phyloP scores from a whole-genome alignment of 2,329 filamentous ascomycete genomes.

The Xylariaceae sp. region DNA sequence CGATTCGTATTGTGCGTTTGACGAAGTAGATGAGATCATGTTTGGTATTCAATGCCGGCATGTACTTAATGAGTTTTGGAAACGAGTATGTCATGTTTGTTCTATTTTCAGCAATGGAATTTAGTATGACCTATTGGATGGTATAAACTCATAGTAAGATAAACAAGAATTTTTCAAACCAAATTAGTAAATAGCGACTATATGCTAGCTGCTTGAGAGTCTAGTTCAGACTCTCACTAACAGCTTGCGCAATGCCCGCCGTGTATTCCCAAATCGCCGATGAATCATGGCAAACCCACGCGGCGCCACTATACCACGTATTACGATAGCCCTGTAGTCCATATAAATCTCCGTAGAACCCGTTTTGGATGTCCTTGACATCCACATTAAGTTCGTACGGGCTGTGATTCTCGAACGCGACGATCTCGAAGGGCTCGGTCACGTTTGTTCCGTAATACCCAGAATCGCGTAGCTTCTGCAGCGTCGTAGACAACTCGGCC shows the following conservation, averaged over 20 bases:
- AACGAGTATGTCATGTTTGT: no score
- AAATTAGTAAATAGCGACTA: no score
- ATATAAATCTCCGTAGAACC: slow-evolving; percentile 8
- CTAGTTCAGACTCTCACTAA: not conserved
- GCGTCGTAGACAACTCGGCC: not conserved
- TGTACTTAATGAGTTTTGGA: no score
- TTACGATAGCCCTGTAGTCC: slow-evolving; percentile 7
- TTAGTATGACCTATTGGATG: no score
- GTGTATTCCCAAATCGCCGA: slow-evolving; percentile 10
- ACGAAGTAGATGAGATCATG: not conserved
- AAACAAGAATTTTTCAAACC: no score
- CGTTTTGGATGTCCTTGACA: slow-evolving; percentile 4
- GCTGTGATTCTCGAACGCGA: slow-evolving; percentile 2
- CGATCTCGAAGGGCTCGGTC: not conserved
- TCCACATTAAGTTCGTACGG: slow-evolving; percentile 4
- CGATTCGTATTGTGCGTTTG: not conserved
- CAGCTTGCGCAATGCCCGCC: not conserved
- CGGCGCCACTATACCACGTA: slow-evolving; percentile 11
- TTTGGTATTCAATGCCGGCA: no score
- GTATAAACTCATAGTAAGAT: no score
- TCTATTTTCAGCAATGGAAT: no score
- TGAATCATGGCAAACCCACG: slow-evolving; percentile 10
- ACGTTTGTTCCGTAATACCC: not conserved
- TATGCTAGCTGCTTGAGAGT: no score
- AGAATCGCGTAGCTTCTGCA: not conserved